Conservation (phyloP, 2,329 filamentous ascomycete species). For the Exophiala sp. region DNA sequence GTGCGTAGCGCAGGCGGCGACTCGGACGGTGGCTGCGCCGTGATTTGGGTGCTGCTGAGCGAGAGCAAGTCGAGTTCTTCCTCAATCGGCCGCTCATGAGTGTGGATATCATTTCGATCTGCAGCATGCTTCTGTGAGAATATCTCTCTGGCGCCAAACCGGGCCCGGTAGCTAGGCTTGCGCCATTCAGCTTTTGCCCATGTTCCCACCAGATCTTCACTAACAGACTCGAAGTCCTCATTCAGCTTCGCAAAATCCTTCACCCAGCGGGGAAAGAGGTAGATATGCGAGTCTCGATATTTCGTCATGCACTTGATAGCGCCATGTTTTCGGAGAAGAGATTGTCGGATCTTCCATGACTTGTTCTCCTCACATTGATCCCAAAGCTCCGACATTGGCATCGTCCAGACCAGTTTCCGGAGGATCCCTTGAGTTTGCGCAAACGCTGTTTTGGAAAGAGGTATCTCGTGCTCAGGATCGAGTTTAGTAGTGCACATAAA, state of each 20-base stretch:
- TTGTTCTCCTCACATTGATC: constrained; percentile 65
- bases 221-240: constrained; percentile 76
- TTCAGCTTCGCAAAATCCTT: constrained; percentile 76
- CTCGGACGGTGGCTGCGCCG: constrained; percentile 18
- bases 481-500: constrained; percentile 76
- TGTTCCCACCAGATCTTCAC: constrained; percentile 87
- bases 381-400: constrained; percentile 82
- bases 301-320: constrained; percentile 73
- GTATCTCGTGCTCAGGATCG: constrained; percentile 44
- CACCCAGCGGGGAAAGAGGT: constrained; percentile 88
- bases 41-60: constrained; percentile 50
- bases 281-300: constrained; percentile 87
- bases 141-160: constrained; percentile 43
- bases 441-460: constrained; percentile 54
- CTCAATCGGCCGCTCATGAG: constrained; percentile 40
- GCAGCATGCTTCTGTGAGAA: constrained; percentile 36
- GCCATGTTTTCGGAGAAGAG: constrained; percentile 67
- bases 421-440: constrained; percentile 48
- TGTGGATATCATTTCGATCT: constrained; percentile 25
- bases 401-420: constrained; percentile 69
- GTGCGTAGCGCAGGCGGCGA: constrained; percentile 15
- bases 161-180: constrained; percentile 34
- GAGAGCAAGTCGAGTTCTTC: constrained; percentile 51
- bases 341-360: constrained; percentile 66
- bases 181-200: constrained; percentile 97